Conservation (phyloP, 331 rosid species). For the Dryas integrifolia region DNA sequence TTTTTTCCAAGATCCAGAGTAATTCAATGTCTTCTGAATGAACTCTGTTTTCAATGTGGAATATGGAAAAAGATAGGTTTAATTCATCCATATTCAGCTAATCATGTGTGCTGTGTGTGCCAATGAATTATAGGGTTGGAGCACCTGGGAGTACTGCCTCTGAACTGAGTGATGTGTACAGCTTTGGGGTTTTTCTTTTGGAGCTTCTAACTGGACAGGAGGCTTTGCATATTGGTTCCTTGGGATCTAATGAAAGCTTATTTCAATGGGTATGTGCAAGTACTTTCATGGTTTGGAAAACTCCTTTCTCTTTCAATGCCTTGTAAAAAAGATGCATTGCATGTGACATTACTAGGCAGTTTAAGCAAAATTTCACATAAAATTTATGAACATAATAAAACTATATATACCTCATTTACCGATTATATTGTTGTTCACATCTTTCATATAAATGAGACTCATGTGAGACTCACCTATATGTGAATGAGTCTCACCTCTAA, state of each 20-base stretch:
- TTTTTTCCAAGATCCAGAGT: slow-evolving; percentile 49
- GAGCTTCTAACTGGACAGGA: slow-evolving; percentile 48
- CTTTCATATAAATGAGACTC: neutral
- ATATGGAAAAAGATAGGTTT: neutral
- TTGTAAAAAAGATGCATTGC: neutral
- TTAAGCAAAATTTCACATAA: neutral
- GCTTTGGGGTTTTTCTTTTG: slow-evolving; percentile 48
- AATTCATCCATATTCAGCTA: neutral
- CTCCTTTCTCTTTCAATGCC: neutral
- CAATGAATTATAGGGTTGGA: slow-evolving; percentile 29
- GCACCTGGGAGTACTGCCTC: slow-evolving; percentile 17
- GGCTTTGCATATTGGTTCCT: slow-evolving; percentile 35
- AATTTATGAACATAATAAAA: neutral
- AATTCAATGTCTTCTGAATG: slow-evolving; percentile 14
- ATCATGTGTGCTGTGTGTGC: slow-evolving; percentile 4
- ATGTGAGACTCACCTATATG: neutral
- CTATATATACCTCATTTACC: neutral
- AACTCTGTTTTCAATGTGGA: slow-evolving; percentile 7
- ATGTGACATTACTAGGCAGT: neutral
- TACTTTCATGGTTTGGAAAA: neutral
- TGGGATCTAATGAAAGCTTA: slow-evolving; percentile 43
- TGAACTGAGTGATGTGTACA: slow-evolving; percentile 43
- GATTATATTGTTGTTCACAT: neutral
- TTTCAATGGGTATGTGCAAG: slow-evolving; percentile 38
- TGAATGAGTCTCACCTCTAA: neutral